Conservation (phyloP, 2,329 filamentous ascomycete species). For the Neurospora sp. region DNA sequence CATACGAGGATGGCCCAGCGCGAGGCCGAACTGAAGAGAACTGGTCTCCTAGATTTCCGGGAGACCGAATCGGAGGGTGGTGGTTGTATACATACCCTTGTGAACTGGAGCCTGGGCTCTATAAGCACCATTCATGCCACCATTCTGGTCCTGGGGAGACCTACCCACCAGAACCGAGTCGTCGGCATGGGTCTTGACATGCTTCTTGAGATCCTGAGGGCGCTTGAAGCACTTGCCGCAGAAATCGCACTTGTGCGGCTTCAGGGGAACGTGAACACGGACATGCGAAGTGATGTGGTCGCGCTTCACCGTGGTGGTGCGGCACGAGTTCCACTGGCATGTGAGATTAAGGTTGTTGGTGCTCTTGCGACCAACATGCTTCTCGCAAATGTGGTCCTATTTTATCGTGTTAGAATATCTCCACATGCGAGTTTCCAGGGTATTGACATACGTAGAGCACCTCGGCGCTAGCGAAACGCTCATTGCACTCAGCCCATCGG, state of each 20-base stretch:
- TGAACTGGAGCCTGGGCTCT: conserved; percentile 33
- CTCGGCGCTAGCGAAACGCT: conserved; percentile 49
- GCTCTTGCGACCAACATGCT: conserved; percentile 96
- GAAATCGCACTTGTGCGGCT: conserved; percentile 98
- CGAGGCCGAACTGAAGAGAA: conserved; percentile 15
- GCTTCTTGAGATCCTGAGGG: conserved; percentile 97
- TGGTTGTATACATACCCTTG: conserved; percentile 37
- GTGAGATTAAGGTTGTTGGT: conserved; percentile 98
- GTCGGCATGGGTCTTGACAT: conserved; percentile 97
- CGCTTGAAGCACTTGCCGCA: conserved; percentile 99
- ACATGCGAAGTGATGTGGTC: conserved; percentile 99
- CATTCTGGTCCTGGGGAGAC: conserved; percentile 40
- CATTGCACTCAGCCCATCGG: conserved; percentile 50
- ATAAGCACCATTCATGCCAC: conserved; percentile 41
- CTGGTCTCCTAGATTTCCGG: background rate
- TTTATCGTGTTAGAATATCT: background rate
- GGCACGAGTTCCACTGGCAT: conserved; percentile 93
- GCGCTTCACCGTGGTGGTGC: conserved; percentile 94
- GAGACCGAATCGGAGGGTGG: background rate
- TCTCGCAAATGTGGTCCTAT: conserved; percentile 95
- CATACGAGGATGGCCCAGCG: conserved; percentile 4
- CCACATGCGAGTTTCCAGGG: background rate
- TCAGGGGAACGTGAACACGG: conserved; percentile 94
- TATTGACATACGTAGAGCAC: conserved; percentile 45
- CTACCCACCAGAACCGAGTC: conserved; percentile 64